Evolutionary conservation across 441 rosid species (phyloP), one percentile per base, ranked within the genome.

Genomic region (Pelargonium citronellum): DNA sequence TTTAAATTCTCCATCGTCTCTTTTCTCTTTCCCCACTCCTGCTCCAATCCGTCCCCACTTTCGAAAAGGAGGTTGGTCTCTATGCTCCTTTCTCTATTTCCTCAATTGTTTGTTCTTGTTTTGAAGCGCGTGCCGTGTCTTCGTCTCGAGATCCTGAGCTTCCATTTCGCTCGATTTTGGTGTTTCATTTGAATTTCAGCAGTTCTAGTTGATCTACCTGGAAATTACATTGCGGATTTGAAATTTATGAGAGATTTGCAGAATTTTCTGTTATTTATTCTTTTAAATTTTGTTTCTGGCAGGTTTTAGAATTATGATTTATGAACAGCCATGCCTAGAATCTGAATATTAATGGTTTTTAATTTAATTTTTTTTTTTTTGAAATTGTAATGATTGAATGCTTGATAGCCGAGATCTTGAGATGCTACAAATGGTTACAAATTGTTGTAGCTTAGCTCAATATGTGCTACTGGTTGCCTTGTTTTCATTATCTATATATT

Each of bases 1-100:
- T 77, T 77, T 75, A 76, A 72, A 77, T 74, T 82, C 67, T 68
- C 77, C 73, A 73, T 55, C 49, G 47, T 44, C 9, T 22, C 34
- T 34, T 49, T 65, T 58, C 41, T 4, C 58, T 64, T 51, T 69
- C 60, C 43, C 43, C 43, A 39, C 43, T 39, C 43, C 43, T 39
- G 43, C 43, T 27, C 37, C 69, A 37, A 1, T 73, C 79, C 46
- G 51, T 6, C 47, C 5, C 9, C 63, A 30, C 63, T 46, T 19
- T 71, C n/a, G 34, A 5, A 27, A 22, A 55, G 11, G 46, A 55
- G 20, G 22, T 19, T 2, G 64, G 27, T 17, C 20, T 60, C 34
- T 49, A 0, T 2, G 4, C 68, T 69, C 22, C 19, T 66, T 53
- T 55, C 61, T 7, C 61, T 7, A 17, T 41, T 41, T 41, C 46